Percentiles rank a stretch among this genome's conserved stretches.
These are phyloP conservation scores for Fusarium nygamai DNA, from an alignment of 2,329 filamentous ascomycete genomes.

Conservation along the genomic window DNA sequence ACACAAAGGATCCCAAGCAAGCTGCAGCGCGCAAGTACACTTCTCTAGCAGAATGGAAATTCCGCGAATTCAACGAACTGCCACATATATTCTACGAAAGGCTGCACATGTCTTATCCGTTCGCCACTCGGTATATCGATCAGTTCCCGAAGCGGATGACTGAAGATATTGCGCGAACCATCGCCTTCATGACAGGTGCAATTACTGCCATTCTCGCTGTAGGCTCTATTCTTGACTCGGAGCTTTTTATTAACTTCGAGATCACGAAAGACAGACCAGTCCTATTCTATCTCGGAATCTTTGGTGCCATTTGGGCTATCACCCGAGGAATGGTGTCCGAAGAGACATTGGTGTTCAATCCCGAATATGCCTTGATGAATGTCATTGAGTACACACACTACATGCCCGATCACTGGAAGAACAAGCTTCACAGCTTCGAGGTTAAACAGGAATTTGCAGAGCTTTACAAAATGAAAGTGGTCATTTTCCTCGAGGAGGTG, in stretches of 20 bases:
- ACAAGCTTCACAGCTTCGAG: slow-evolving; percentile 90
- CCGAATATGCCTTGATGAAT: slow-evolving; percentile 85
- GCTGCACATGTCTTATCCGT: slow-evolving; percentile 93
- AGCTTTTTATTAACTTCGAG: slow-evolving; percentile 91
- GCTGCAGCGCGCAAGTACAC: slow-evolving; percentile 88
- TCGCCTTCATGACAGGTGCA: slow-evolving; percentile 88
- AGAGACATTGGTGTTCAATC: slow-evolving; percentile 90
- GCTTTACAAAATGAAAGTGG: slow-evolving; percentile 89
- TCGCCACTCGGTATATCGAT: slow-evolving; percentile 89
- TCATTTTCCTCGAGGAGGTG: slow-evolving; percentile 93
- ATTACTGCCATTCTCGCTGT: slow-evolving; percentile 86
- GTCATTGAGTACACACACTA: slow-evolving; percentile 96
- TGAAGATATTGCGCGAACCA: slow-evolving; percentile 82
- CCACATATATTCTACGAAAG: slow-evolving; percentile 91
- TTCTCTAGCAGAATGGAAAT: slow-evolving; percentile 95
- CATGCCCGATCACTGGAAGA: slow-evolving; percentile 87
- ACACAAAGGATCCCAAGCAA: slow-evolving; percentile 91
- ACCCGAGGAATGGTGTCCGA: slow-evolving; percentile 86
- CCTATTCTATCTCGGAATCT: slow-evolving; percentile 87
- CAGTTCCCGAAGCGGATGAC: slow-evolving; percentile 97
- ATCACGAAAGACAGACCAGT: slow-evolving; percentile 89
- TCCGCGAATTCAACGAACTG: slow-evolving; percentile 97
- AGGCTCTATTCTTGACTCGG: slow-evolving; percentile 87
- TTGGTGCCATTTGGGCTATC: slow-evolving; percentile 84
- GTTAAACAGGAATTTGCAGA: slow-evolving; percentile 90